Evolutionary conservation across 163 green algal species (phyloP).

Genomic region (Scenedesmus sp.): DNA sequence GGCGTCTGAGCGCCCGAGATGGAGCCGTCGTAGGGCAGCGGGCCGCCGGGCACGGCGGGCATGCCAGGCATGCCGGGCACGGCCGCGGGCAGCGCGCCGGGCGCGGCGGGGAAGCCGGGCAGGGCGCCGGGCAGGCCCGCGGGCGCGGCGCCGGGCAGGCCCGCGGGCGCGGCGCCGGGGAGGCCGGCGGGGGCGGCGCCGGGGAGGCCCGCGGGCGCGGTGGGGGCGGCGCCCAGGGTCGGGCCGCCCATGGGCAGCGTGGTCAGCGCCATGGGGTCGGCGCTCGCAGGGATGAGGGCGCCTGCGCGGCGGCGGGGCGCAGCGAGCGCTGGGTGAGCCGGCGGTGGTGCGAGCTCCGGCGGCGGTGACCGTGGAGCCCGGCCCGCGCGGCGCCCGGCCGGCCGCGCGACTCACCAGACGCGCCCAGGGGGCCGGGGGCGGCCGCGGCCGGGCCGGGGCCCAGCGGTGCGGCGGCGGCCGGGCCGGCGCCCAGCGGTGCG

Average conservation of each 20-base stretch:
- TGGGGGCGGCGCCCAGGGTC: background rate
- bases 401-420: constrained; percentile 1
- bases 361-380: background rate
- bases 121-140: background rate
- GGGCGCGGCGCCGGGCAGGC: background rate
- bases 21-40: background rate
- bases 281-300: no score
- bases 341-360: background rate
- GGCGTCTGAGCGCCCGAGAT: constrained; percentile 9
- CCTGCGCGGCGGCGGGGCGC: no score
- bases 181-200: background rate
- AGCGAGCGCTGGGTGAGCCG: background rate
- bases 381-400: background rate
- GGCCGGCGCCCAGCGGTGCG: background rate
- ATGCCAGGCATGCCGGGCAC: constrained; percentile 14
- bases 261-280: no score
- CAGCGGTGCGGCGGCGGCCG: no score
- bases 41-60: background rate
- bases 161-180: background rate
- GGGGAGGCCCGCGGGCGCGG: background rate
- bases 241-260: no score
- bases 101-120: no score
- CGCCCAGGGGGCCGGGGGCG: no score
- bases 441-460: no score
- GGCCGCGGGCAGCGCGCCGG: constrained; percentile 4